Percentiles rank a stretch among this genome's conserved stretches.
Evolutionary conservation across 495 filamentous ascomycete genomes (phyloP).

Genomic region (Hamigera avellanea): DNA sequence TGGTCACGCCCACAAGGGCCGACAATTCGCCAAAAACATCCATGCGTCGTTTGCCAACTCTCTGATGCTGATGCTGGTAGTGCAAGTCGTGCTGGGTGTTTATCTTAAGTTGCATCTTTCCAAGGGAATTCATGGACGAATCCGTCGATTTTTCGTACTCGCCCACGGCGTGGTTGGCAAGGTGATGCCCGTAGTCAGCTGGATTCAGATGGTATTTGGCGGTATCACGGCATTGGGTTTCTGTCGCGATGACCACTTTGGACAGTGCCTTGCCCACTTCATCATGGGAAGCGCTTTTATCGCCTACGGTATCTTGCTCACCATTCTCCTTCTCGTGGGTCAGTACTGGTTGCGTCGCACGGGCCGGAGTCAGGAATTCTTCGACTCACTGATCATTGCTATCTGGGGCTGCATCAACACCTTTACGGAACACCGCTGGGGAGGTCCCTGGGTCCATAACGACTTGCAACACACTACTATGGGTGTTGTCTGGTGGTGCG

Average conservation of each 20-base stretch:
- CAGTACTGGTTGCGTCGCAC: constrained; percentile 78
- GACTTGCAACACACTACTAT: constrained; percentile 96
- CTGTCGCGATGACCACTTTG: constrained; percentile 80
- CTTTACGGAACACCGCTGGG: constrained; percentile 96
- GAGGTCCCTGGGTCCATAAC: constrained; percentile 77
- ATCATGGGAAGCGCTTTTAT: constrained; percentile 99
- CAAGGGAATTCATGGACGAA: constrained; percentile 65
- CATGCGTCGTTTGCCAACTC: constrained; percentile 71
- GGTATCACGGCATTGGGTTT: constrained; percentile 92
- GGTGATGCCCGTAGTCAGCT: constrained; percentile 70
- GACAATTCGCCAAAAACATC: constrained; percentile 74
- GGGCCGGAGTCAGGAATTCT: constrained; percentile 92
- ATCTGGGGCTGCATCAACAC: constrained; percentile 96
- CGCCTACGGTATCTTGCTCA: constrained; percentile 79
- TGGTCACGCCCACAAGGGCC: constrained; percentile 79
- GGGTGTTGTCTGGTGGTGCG: constrained; percentile 96
- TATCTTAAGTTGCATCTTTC: constrained; percentile 86
- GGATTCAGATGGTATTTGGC: constrained; percentile 95
- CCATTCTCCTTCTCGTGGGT: constrained; percentile 76
- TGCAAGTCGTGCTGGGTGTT: constrained; percentile 68
- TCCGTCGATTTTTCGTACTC: constrained; percentile 59
- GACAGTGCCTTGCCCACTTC: constrained; percentile 93
- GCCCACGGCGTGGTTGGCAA: constrained; percentile 79
- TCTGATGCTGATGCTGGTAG: constrained; percentile 65
- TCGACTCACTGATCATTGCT: constrained; percentile 82